These are phyloP conservation scores for Aspergillus sojae DNA, from an alignment of 2,329 filamentous ascomycete genomes.

Conservation along the genomic window DNA sequence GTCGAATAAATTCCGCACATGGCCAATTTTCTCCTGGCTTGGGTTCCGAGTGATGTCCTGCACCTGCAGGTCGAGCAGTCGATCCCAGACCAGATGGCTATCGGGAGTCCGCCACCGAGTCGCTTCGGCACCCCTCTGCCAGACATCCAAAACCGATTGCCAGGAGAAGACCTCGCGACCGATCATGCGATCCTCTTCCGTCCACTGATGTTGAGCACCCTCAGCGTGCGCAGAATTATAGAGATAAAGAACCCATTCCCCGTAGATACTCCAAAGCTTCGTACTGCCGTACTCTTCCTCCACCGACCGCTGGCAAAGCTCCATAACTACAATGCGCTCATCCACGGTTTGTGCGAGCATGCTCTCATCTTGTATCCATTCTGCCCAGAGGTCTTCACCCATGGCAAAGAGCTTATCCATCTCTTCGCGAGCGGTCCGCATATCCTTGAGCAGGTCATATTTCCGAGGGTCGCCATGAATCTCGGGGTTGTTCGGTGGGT, in stretches of 20 bases:
- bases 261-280: constrained; percentile 64
- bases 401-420: constrained; percentile 66
- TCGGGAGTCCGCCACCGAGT: constrained; percentile 65
- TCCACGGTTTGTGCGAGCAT: constrained; percentile 58
- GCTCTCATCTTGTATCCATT: constrained; percentile 66
- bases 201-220: constrained; percentile 44
- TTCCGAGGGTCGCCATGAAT: constrained; percentile 47
- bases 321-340: constrained; percentile 61
- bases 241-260: constrained; percentile 61
- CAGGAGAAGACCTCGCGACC: constrained; percentile 63
- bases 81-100: constrained; percentile 64
- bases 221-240: constrained; percentile 55
- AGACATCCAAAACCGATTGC: constrained; percentile 58
- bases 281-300: constrained; percentile 64
- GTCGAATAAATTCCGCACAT: constrained; percentile 55
- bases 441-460: constrained; percentile 51
- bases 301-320: constrained; percentile 62
- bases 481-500: constrained; percentile 47
- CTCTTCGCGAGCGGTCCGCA: constrained; percentile 54
- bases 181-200: constrained; percentile 60
- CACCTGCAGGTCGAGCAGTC: constrained; percentile 58
- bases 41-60: constrained; percentile 55
- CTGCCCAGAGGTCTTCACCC: constrained; percentile 64
- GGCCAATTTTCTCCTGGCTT: constrained; percentile 51
- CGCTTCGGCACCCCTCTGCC: constrained; percentile 58